Percentiles rank a stretch among this genome's conserved stretches.
Evolutionary conservation across 306 rosid species (phyloP).

Genomic region (Amphicarpaea edgeworthii): DNA sequence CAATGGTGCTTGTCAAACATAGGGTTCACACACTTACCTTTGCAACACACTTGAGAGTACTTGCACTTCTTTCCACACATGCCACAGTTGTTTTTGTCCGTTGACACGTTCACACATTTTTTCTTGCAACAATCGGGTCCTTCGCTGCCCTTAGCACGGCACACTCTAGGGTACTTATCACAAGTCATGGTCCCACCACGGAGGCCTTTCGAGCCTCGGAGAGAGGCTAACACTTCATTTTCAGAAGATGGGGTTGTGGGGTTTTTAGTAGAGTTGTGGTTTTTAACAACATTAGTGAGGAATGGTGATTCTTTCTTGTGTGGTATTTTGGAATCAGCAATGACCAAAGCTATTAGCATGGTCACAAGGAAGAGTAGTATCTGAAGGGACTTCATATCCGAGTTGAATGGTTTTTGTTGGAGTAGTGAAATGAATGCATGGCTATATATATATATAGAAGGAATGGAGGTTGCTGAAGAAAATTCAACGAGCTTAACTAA

Average conservation of each 20-base stretch:
- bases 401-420: constrained; percentile 10
- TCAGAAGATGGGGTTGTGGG: constrained; percentile 29
- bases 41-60: constrained; percentile 66
- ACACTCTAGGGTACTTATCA: constrained; percentile 59
- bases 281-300: neutral
- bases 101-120: constrained; percentile 61
- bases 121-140: constrained; percentile 65
- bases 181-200: constrained; percentile 53
- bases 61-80: constrained; percentile 66
- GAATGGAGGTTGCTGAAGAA: neutral
- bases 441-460: constrained; percentile 36
- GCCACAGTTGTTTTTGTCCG: constrained; percentile 67
- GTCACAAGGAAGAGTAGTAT: constrained; percentile 43
- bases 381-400: constrained; percentile 44
- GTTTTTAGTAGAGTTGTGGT: constrained; percentile 20
- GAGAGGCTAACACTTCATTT: constrained; percentile 28
- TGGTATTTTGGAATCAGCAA: constrained; percentile 44
- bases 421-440: neutral
- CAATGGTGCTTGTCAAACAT: constrained; percentile 58
- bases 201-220: constrained; percentile 40
- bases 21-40: constrained; percentile 67
- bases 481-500: neutral
- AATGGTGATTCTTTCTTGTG: constrained; percentile 20
- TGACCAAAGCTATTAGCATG: constrained; percentile 43
- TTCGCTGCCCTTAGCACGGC: constrained; percentile 51